Evolutionary conservation across 2,329 filamentous ascomycete species (phyloP).

Genomic region (Thelonectria blattea): DNA sequence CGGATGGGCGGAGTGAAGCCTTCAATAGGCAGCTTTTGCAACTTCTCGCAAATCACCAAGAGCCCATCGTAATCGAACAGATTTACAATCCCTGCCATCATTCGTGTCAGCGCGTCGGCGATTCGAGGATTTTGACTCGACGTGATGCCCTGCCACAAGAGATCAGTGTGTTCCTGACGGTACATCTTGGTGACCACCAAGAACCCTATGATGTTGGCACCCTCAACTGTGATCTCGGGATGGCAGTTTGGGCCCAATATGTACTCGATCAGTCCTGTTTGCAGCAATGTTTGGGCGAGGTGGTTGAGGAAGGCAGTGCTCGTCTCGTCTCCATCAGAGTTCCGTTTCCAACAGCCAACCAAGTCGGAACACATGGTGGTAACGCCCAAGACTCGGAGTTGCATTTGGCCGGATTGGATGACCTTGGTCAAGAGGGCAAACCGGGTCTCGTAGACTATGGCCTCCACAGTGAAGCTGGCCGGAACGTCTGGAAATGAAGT

Average conservation of each 20-base stretch:
- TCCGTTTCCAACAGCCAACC: slow-evolving; percentile 67
- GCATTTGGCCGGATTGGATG: slow-evolving; percentile 87
- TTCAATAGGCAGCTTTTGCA: slow-evolving; percentile 67
- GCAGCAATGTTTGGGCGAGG: slow-evolving; percentile 71
- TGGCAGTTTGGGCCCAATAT: slow-evolving; percentile 91
- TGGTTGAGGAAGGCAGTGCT: slow-evolving; percentile 63
- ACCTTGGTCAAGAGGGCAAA: slow-evolving; percentile 73
- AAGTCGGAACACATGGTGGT: slow-evolving; percentile 75
- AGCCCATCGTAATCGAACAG: slow-evolving; percentile 58
- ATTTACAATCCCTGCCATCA: slow-evolving; percentile 59
- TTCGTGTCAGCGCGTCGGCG: slow-evolving; percentile 77
- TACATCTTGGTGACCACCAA: slow-evolving; percentile 81
- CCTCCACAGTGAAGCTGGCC: slow-evolving; percentile 49
- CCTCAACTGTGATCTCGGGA: slow-evolving; percentile 83
- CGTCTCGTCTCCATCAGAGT: slow-evolving; percentile 54
- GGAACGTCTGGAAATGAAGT: slow-evolving; percentile 46
- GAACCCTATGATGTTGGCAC: slow-evolving; percentile 85
- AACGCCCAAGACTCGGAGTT: slow-evolving; percentile 81
- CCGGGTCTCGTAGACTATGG: slow-evolving; percentile 70
- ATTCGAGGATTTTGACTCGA: slow-evolving; percentile 84
- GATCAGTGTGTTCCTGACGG: slow-evolving; percentile 72
- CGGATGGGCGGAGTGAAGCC: slow-evolving; percentile 68
- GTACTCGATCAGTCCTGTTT: slow-evolving; percentile 79
- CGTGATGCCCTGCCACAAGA: slow-evolving; percentile 83
- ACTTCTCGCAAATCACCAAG: slow-evolving; percentile 73